phyloP scores from a whole-genome alignment of 2,329 filamentous ascomycete species.

The Aspergillus pseudotamarii region DNA sequence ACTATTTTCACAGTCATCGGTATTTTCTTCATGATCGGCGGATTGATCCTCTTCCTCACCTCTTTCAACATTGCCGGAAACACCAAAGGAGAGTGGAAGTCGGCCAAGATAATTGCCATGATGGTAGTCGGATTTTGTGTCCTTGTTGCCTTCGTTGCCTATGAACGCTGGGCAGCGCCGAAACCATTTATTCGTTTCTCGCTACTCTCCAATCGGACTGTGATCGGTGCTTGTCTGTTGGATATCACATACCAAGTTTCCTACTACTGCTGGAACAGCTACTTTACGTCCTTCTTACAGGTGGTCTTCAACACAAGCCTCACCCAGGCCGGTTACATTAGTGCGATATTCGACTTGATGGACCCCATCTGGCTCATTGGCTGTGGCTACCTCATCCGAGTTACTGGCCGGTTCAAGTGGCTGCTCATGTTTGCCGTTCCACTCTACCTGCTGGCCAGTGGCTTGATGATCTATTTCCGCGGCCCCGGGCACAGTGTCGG shows the following conservation, averaged over 20 bases:
- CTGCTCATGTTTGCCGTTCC: slow-evolving; percentile 53
- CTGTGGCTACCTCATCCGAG: slow-evolving; percentile 53
- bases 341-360: slow-evolving; percentile 55
- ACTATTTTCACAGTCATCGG: slow-evolving; percentile 46
- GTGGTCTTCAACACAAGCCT: slow-evolving; percentile 38
- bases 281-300: slow-evolving; percentile 41
- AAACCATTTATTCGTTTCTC: slow-evolving; percentile 20
- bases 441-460: slow-evolving; percentile 51
- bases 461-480: slow-evolving; percentile 57
- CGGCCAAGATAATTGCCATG: slow-evolving; percentile 53
- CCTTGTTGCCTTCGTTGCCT: slow-evolving; percentile 55
- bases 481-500: slow-evolving; percentile 48
- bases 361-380: slow-evolving; percentile 59
- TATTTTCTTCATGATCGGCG: slow-evolving; percentile 60
- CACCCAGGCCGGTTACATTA: slow-evolving; percentile 41
- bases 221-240: slow-evolving; percentile 31
- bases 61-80: slow-evolving; percentile 54
- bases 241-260: slow-evolving; percentile 24
- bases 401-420: slow-evolving; percentile 54
- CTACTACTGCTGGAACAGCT: slow-evolving; percentile 31
- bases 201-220: slow-evolving; percentile 46
- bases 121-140: slow-evolving; percentile 56
- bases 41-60: slow-evolving; percentile 52
- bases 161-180: slow-evolving; percentile 55
- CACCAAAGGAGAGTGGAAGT: slow-evolving; percentile 32